Conservation (phyloP, 2,329 filamentous ascomycete species). For the Fusarium luffae region DNA sequence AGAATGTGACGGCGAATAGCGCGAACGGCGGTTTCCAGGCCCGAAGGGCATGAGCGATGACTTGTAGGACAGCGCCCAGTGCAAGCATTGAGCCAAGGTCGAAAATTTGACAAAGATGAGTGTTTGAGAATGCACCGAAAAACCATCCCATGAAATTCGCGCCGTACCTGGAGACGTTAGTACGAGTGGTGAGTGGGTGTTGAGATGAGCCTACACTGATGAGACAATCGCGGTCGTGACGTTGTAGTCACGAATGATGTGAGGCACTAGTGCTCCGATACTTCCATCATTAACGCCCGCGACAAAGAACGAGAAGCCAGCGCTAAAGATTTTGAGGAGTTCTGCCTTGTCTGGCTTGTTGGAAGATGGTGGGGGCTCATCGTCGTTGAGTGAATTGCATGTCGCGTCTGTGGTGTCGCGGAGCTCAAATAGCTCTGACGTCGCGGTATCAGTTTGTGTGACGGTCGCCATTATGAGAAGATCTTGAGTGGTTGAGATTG, state of each 20-base stretch:
- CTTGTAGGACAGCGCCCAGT: slow-evolving; percentile 66
- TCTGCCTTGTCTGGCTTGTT: slow-evolving; percentile 3
- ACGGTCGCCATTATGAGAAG: slow-evolving; percentile 13
- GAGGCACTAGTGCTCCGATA: slow-evolving; percentile 71
- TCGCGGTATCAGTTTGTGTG: slow-evolving; percentile 7
- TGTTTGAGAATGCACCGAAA: slow-evolving; percentile 66
- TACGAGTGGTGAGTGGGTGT: not conserved
- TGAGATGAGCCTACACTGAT: slow-evolving; percentile 55
- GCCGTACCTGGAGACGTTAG: slow-evolving; percentile 56
- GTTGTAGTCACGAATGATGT: slow-evolving; percentile 67
- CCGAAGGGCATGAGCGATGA: slow-evolving; percentile 64
- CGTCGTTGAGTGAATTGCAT: not conserved
- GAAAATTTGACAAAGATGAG: slow-evolving; percentile 62
- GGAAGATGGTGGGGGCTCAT: not conserved
- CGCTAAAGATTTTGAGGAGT: slow-evolving; percentile 62
- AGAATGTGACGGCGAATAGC: slow-evolving; percentile 68
- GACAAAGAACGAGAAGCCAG: slow-evolving; percentile 72
- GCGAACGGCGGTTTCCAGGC: slow-evolving; percentile 67
- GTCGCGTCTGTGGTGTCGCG: fast-evolving
- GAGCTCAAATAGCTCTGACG: slow-evolving; percentile 6
- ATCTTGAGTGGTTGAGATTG: not conserved
- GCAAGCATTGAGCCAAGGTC: slow-evolving; percentile 67
- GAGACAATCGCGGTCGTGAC: slow-evolving; percentile 64
- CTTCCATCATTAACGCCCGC: slow-evolving; percentile 74
- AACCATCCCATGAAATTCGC: slow-evolving; percentile 71